Evolutionary conservation across 129 eudicot genomes (phyloP), one percentile per base, ranked within the genome.

Genomic region (Artemisia tridentata): DNA sequence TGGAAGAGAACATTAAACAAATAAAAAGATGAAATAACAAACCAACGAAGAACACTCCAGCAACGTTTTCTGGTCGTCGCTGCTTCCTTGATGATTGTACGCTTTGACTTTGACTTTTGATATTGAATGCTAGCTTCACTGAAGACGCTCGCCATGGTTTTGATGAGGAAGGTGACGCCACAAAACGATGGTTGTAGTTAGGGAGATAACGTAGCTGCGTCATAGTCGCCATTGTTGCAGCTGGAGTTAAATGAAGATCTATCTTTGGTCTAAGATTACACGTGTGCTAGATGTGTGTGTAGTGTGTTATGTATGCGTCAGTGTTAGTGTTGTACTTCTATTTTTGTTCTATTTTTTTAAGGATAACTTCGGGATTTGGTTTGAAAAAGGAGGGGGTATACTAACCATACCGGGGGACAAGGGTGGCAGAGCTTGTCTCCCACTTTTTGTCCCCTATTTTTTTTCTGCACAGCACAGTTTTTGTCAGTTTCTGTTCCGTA

Each of bases 11-110:
- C 4, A 27, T 27, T 27, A 27, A 27, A 27, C 31, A 27, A 27
- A 27, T 27, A 27, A 20, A 59, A 23, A 20, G 6, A 6, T 1
- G 21, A 11, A 38, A 1, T 27, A 11, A 68, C 61, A 27, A 63
- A 86, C 91, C 88, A 57, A 86, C 91, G 70, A 82, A 86, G 75
- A 86, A 86, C 5, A 83, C 85, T 57, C 91, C 88, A 18, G 43
- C 67, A 18, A 83, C 83, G 73, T 86, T 86, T 71, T 80, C 81
- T 3, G 85, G 80, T 4, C 91, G 83, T 63, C 85, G 79, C 59
- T 69, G 56, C 75, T 75, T 85, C 74, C 54, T 61, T 4, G 15
- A 51, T 46, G 67, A 72, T 53, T 80, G 66, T 52, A 31, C 25
- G 72, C 5, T 63, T 63, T 72, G 78, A 31, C 41, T 62, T 67